Base-by-base conservation (phyloP, 306 rosid genomes). In the Casuarina equisetifolia region DNA sequence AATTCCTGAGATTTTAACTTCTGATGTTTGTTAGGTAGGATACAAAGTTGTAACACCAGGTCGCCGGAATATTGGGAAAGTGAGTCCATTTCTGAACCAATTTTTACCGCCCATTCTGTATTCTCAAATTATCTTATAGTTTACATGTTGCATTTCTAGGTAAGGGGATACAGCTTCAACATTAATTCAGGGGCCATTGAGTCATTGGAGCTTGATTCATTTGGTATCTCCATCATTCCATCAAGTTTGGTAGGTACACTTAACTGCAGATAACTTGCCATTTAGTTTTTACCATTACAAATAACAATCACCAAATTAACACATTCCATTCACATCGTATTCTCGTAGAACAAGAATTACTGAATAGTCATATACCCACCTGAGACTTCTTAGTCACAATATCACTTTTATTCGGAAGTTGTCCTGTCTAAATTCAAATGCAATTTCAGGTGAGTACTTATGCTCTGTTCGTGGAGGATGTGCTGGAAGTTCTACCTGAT, bases 141-240 rank as follows among this genome's bases (percentile, higher is more conserved):
- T 80, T 74, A 76, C 57, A 69, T 73, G 69, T 54, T 77, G 66
- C 73, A 54, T 74, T 74, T 76, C 36, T 69, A 95, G 98, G 96
- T 95, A 49, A 92, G 96, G 3, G 98, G 97, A 44, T 95, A 90
- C 80, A 92, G 88, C 78, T 95, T 95, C 82, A 92, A 90, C 86
- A 86, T 95, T 58, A 88, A 89, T 74, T 91, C 96, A 17, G 97
- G 98, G 72, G 96, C 79, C 67, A 86, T 92, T 70, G 96, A 95
- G 81, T 90, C 93, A 72, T 91, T 95, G 25, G 97, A 95, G 87
- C 91, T 95, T 45, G 98, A 92, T 84, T 92, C 98, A 67, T 95
- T 92, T 80, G 98, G 97, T 42, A 84, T 90, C 76, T 91, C 98
- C 62, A 83, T 91, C 71, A 89, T 92, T 73, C 98, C 98, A 32